A percentile compares a stretch with the other conserved stretches of the same genome.
These are phyloP conservation scores for Niebla homalea DNA, from an alignment of 495 filamentous ascomycete species.

Conservation along the genomic window DNA sequence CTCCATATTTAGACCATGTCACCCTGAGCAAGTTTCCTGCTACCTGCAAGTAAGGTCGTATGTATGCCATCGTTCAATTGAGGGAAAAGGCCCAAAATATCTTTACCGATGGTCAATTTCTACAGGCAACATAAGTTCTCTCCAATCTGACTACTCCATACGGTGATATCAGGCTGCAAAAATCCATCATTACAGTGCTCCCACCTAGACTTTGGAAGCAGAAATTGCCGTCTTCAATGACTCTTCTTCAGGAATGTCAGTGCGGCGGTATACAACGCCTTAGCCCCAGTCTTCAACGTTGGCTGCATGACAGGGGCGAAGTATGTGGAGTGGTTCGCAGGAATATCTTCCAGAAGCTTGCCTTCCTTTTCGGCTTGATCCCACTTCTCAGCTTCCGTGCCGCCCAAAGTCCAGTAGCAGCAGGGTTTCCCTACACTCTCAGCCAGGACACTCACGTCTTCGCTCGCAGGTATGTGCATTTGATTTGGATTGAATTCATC, in stretches of 20 bases:
- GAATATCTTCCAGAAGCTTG: slow-evolving; percentile 14
- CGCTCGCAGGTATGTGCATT: slow-evolving; percentile 27
- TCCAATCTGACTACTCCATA: no score
- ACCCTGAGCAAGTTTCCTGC: no score
- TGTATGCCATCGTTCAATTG: no score
- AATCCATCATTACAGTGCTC: no score
- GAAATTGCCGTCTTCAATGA: no score
- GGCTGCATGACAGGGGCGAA: slow-evolving; percentile 50
- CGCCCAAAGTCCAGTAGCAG: slow-evolving; percentile 36
- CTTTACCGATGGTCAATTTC: no score
- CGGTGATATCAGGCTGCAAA: no score
- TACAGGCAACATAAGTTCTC: no score
- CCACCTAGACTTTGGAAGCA: no score
- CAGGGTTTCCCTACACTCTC: slow-evolving; percentile 26
- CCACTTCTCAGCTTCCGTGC: slow-evolving; percentile 30
- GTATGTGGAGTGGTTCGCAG: slow-evolving; percentile 45
- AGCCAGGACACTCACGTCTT: slow-evolving; percentile 34
- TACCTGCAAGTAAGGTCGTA: no score
- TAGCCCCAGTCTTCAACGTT: slow-evolving; percentile 40
- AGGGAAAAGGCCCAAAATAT: no score
- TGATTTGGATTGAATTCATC: slow-evolving; percentile 27
- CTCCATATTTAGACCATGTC: no score
- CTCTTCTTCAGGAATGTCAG: slow-evolving; percentile 24
- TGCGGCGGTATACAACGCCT: slow-evolving; percentile 42
- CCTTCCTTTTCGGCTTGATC: slow-evolving; percentile 24